Evolutionary conservation across 768 basidiomycete genomes (phyloP).

Genomic region (Tephrocybe sp.): DNA sequence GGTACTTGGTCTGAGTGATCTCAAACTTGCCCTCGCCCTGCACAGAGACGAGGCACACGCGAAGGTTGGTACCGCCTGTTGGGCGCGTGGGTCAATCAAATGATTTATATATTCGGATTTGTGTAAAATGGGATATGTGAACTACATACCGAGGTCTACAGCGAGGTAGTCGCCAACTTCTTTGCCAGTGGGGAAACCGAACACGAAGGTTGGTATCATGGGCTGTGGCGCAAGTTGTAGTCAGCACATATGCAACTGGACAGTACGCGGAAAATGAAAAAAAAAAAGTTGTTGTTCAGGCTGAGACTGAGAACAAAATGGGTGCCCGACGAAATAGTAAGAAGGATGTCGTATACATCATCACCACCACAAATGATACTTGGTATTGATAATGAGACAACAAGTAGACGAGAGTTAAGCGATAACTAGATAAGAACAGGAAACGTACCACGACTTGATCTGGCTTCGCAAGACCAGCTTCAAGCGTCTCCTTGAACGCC

Average conservation of each 20-base stretch:
- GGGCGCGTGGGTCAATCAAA: neutral
- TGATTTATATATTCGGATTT: slow-evolving; percentile 4
- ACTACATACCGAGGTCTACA: slow-evolving; percentile 74
- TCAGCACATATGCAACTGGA: slow-evolving; percentile 5
- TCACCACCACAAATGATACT: neutral
- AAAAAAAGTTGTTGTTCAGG: neutral
- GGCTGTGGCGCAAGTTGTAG: slow-evolving; percentile 46
- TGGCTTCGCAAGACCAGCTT: slow-evolving; percentile 78
- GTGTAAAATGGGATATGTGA: neutral
- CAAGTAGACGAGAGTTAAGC: neutral
- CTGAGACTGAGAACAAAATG: neutral
- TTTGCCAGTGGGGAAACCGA: slow-evolving; percentile 89
- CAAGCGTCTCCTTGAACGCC: slow-evolving; percentile 91
- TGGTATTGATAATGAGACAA: slow-evolving; percentile 2
- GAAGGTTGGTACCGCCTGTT: slow-evolving; percentile 92
- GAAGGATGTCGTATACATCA: neutral
- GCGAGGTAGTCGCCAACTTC: slow-evolving; percentile 92
- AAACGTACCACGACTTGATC: slow-evolving; percentile 84
- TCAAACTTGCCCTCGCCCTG: slow-evolving; percentile 96
- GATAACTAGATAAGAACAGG: neutral
- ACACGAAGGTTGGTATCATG: slow-evolving; percentile 97
- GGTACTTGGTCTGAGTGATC: slow-evolving; percentile 96
- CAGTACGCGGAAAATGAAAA: neutral
- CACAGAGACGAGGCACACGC: slow-evolving; percentile 93
- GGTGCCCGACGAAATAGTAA: neutral